Conservation (phyloP, 768 basidiomycete species). For the Boletales sp. region DNA sequence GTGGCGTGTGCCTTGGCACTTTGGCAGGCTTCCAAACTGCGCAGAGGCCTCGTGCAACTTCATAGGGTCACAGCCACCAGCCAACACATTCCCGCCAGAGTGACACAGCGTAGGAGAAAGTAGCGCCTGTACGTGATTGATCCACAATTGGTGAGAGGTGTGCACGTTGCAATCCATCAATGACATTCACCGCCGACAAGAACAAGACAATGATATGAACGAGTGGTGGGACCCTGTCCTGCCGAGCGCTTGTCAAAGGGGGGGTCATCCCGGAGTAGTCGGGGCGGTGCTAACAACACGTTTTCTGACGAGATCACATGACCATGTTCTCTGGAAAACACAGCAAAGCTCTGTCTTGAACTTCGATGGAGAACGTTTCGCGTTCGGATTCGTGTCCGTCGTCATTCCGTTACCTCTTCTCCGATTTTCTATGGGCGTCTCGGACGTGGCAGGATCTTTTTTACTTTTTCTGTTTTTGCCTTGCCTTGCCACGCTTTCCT, state of each 20-base stretch:
- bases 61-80: constrained; percentile 25
- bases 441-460: no score
- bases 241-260: constrained; percentile 10
- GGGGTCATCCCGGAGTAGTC: constrained; percentile 12
- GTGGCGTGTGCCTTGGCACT: constrained; percentile 13
- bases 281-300: neutral
- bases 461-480: no score
- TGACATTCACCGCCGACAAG: no score
- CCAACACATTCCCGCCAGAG: no score
- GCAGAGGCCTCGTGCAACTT: constrained; percentile 15
- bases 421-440: constrained; percentile 10
- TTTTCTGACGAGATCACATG: neutral
- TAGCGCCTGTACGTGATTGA: constrained; percentile 17
- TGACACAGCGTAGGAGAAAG: neutral
- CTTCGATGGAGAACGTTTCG: constrained; percentile 8
- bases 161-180: no score
- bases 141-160: no score
- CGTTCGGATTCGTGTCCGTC: neutral
- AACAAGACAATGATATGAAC: no score
- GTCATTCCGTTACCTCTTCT: neutral
- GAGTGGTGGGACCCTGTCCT: neutral
- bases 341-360: constrained; percentile 14
- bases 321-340: constrained; percentile 15
- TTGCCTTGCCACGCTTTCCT: constrained; percentile 2
- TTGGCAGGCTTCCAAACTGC: constrained; percentile 18